Evolutionary conservation across 1,139 yeast genomes (phyloP).

Genomic region (Nakaseomyces kungkrabaensis): DNA sequence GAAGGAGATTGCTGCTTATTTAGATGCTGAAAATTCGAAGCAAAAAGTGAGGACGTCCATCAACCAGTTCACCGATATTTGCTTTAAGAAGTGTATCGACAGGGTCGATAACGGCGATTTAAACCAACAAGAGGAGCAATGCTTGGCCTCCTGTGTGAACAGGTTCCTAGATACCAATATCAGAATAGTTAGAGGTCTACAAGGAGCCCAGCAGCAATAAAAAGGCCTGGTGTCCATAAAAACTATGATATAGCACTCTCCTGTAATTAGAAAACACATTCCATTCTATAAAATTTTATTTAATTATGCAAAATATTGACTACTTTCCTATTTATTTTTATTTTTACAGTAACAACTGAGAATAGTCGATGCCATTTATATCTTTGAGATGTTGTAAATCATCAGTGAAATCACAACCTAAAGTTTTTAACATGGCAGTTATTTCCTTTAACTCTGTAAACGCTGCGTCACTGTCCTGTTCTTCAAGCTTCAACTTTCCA

Average conservation of each 20-base stretch:
- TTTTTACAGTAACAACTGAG: background rate
- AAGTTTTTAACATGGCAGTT: background rate
- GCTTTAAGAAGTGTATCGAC: slow-evolving; percentile 78
- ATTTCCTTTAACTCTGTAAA: background rate
- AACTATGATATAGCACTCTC: background rate
- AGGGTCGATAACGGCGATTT: slow-evolving; percentile 45
- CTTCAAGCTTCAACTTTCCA: slow-evolving; percentile 23
- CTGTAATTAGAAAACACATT: background rate
- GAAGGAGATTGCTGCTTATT: slow-evolving; percentile 63
- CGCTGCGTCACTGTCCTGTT: background rate
- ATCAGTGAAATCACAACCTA: background rate
- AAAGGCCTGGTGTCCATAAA: too few relatives aligned
- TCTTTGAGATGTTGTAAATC: background rate
- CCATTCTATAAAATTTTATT: too few relatives aligned
- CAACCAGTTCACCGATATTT: slow-evolving; percentile 79
- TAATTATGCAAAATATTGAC: background rate
- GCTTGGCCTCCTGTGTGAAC: slow-evolving; percentile 74
- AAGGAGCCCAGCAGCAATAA: slow-evolving; percentile 19
- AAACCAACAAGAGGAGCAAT: slow-evolving; percentile 52
- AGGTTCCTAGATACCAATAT: slow-evolving; percentile 82
- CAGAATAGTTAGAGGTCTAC: slow-evolving; percentile 57
- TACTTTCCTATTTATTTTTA: too few relatives aligned
- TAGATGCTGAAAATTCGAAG: slow-evolving; percentile 77
- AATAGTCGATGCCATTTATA: slow-evolving; percentile 1
- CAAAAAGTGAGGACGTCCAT: slow-evolving; percentile 81